These are phyloP conservation scores for Colletotrichum scovillei DNA, from an alignment of 2,329 filamentous ascomycete species.

Conservation along the genomic window DNA sequence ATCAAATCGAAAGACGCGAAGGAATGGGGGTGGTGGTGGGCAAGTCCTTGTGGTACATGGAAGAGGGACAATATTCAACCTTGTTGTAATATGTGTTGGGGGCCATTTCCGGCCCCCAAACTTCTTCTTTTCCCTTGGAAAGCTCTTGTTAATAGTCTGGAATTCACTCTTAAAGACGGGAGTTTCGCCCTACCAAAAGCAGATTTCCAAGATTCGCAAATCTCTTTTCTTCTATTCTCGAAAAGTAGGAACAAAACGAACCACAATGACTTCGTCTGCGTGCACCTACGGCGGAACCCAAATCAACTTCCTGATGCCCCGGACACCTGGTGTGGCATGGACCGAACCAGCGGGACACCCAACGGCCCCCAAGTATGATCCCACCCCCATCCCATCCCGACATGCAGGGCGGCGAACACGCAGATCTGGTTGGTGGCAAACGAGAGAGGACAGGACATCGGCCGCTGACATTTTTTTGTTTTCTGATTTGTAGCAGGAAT, in stretches of 20 bases:
- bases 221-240: background rate
- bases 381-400: background rate
- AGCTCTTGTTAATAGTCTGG: background rate
- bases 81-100: background rate
- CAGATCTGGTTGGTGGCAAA: background rate
- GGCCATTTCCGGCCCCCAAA: constrained; percentile 24
- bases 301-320: constrained; percentile 30
- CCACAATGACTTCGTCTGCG: background rate
- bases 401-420: background rate
- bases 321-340: background rate
- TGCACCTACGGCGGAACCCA: constrained; percentile 9
- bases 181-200: background rate
- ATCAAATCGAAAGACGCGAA: constrained; percentile 4
- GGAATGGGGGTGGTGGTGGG: background rate
- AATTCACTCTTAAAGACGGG: constrained; percentile 6
- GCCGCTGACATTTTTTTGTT: background rate
- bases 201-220: background rate
- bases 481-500: background rate
- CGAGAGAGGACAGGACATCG: constrained; percentile 2
- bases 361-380: constrained; percentile 17
- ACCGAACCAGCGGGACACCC: background rate
- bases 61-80: background rate
- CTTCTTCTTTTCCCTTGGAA: background rate
- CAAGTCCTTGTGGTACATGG: background rate
- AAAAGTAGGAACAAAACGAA: background rate